Evolutionary conservation across 148 eudicot species (phyloP).

Genomic region (Vaccinium myrtillus): DNA sequence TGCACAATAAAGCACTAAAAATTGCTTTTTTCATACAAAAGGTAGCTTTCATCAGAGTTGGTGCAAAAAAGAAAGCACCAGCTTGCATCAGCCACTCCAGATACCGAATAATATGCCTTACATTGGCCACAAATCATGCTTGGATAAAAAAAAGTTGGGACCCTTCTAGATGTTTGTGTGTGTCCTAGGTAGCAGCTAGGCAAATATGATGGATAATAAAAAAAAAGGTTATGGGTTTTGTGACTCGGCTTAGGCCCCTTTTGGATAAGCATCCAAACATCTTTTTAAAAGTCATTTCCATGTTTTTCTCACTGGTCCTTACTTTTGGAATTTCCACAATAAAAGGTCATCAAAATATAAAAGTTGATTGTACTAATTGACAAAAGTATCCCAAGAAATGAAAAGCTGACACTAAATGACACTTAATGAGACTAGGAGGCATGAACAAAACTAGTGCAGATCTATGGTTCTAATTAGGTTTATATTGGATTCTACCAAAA

Average conservation of each 20-base stretch:
- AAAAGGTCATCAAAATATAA: background rate
- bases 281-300: background rate
- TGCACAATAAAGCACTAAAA: background rate
- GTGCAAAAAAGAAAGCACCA: background rate
- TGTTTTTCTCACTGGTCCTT: background rate
- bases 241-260: background rate
- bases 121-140: background rate
- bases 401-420: background rate
- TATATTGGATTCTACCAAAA: background rate
- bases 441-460: background rate
- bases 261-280: background rate
- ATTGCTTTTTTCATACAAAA: background rate
- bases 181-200: background rate
- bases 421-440: background rate
- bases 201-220: background rate
- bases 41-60: background rate
- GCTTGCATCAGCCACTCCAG: background rate
- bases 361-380: background rate
- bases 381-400: background rate
- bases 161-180: background rate
- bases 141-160: background rate
- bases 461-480: background rate
- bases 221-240: background rate
- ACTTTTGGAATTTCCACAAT: background rate
- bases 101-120: background rate